Base-by-base conservation (phyloP, 1,139 yeast species). In the Yamadazyma aaseri region DNA sequence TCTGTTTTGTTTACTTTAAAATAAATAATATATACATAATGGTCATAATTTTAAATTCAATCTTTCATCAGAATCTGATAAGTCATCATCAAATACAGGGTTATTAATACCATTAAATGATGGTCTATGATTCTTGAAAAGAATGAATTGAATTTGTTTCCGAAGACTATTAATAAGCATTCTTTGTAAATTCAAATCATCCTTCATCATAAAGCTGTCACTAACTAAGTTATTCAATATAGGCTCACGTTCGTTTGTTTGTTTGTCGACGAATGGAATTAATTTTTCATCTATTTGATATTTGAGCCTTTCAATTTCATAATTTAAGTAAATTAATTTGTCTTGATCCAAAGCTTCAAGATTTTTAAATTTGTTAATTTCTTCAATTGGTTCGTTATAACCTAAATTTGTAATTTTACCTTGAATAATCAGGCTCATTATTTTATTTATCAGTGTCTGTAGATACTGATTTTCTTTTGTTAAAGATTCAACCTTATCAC, bases 341-440 rank as follows among this genome's bases (percentile, higher is more conserved):
- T 63, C 69, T 34, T 61, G 64, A 36, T 53, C 59, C 4, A 39
- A 33, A 20, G 49, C 50, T 17, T 45, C 52, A 17, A 42, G 41
- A 16, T 46, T 47, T 29, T 50, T 52, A 31, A 51, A 56, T 36
- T 50, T 55, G 38, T 54, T 54, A 29, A 73, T 65, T 41, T 73
- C 79, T 48, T 73, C 78, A 11, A 71, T 46, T 2, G 67, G 64
- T 35, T 72, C 69, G 33, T 64, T 60, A 44, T 71, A 73, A 0
- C 81, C 81, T 15, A 74, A 50, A 44, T 75, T 75, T 5, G 78
- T 69, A 20, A 75, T 54, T 44, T 67, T 73, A 1, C 81, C 81
- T 41, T 69, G 78, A 4, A 71, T 58, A 5, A 74, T 60, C 32
- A 74, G 69, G 45, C 70, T 72, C 40, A 75, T 53, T 3, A 76